Conservation (phyloP, 208 protist genomes). For the Leishmania gerbilli region DNA sequence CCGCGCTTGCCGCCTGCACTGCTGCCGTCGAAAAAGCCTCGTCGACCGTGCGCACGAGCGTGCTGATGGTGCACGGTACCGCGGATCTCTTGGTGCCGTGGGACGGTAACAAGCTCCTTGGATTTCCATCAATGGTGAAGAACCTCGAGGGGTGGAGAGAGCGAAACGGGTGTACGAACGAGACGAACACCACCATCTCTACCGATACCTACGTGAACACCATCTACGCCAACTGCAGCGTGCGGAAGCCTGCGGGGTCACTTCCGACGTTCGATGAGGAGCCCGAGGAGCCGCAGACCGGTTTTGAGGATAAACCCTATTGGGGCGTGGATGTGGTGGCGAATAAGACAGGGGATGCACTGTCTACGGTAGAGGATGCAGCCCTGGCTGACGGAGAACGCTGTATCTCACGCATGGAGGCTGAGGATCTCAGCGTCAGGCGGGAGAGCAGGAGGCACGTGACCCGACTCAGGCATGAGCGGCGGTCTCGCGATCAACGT, state of each 20-base stretch:
- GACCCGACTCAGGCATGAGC: neutral
- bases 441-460: neutral
- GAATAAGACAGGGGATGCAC: neutral
- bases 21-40: constrained; percentile 19
- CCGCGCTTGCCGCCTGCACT: constrained; percentile 48
- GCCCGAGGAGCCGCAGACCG: neutral
- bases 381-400: neutral
- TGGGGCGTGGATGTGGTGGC: neutral
- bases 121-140: constrained; percentile 44
- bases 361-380: too few relatives aligned
- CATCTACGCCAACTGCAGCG: constrained; percentile 45
- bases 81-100: constrained; percentile 67
- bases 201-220: constrained; percentile 46
- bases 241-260: neutral
- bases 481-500: neutral
- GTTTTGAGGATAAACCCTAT: neutral
- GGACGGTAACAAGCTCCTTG: constrained; percentile 47
- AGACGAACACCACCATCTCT: constrained; percentile 40
- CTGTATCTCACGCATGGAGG: neutral
- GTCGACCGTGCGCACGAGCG: constrained; percentile 28
- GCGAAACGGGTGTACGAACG: constrained; percentile 39
- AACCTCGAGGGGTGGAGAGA: constrained; percentile 54
- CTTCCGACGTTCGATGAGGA: neutral
- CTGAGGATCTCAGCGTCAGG: neutral
- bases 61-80: constrained; percentile 80